Evolutionary conservation across 1,284 basidiomycete genomes (phyloP).

Genomic region (Ceratobasidium papillatum): DNA sequence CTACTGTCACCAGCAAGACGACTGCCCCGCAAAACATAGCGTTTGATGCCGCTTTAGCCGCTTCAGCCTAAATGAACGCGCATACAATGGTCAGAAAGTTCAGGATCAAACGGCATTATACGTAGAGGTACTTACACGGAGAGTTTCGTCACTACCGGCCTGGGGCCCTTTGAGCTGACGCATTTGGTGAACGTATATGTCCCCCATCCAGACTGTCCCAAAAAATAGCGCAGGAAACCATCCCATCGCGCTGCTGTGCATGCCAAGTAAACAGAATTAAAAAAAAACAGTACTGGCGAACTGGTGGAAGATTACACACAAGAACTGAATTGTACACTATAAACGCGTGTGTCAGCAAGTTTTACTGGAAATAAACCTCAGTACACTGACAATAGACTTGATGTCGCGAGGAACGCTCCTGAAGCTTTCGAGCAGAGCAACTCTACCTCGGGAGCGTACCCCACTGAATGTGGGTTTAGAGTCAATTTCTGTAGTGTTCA

Average conservation of each 20-base stretch:
- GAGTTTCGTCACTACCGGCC: slow-evolving; percentile 47
- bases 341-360: background rate
- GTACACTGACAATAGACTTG: slow-evolving; percentile 73
- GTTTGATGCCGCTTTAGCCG: slow-evolving; percentile 59
- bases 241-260: slow-evolving; percentile 72
- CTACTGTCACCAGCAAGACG: slow-evolving; percentile 55
- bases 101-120: too few species aligned
- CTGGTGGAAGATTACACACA: slow-evolving; percentile 63
- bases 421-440: slow-evolving; percentile 73
- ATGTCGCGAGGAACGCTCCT: slow-evolving; percentile 77
- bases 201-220: slow-evolving; percentile 85
- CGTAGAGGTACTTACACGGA: slow-evolving; percentile 30
- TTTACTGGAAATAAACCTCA: background rate
- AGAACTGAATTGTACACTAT: slow-evolving; percentile 84
- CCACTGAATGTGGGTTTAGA: slow-evolving; percentile 46
- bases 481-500: slow-evolving; percentile 57
- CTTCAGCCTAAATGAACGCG: slow-evolving; percentile 53
- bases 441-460: slow-evolving; percentile 41
- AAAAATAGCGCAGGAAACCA: slow-evolving; percentile 94
- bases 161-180: slow-evolving; percentile 48
- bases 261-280: background rate
- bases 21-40: slow-evolving; percentile 61
- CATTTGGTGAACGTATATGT: slow-evolving; percentile 70
- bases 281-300: background rate
- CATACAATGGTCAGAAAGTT: slow-evolving; percentile 5